These are phyloP conservation scores for Ustilago shanxiensis DNA, from an alignment of 1,284 basidiomycete species.

Conservation along the genomic window DNA sequence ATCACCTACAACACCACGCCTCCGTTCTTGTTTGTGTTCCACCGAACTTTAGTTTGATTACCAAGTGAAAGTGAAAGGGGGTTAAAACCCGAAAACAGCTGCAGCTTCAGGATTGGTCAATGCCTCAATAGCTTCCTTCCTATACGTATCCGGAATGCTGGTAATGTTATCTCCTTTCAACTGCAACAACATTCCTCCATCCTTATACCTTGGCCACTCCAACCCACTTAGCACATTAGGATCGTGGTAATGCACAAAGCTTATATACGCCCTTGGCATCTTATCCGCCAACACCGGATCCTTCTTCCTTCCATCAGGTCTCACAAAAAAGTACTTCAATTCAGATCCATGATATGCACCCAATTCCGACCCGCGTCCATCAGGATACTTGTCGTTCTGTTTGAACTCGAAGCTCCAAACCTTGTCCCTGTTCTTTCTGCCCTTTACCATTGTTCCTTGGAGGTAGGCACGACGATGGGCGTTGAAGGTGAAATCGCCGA, in stretches of 20 bases:
- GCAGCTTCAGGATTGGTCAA: slow-evolving; percentile 26
- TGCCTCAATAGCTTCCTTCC: slow-evolving; percentile 45
- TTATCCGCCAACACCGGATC: slow-evolving; percentile 27
- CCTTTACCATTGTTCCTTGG: neutral
- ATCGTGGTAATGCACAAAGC: slow-evolving; percentile 38
- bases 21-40: neutral
- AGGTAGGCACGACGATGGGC: slow-evolving; percentile 36
- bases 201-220: slow-evolving; percentile 31
- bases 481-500: slow-evolving; percentile 46
- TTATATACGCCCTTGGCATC: slow-evolving; percentile 38
- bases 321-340: slow-evolving; percentile 33
- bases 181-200: slow-evolving; percentile 29
- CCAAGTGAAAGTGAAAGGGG: neutral
- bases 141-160: slow-evolving; percentile 33
- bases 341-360: slow-evolving; percentile 37
- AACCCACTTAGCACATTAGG: slow-evolving; percentile 25
- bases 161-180: slow-evolving; percentile 44
- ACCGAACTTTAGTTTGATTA: neutral
- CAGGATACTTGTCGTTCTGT: slow-evolving; percentile 40
- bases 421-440: slow-evolving; percentile 26
- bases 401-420: slow-evolving; percentile 32
- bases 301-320: slow-evolving; percentile 27
- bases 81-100: slow-evolving; percentile 34
- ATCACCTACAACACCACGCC: neutral
- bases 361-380: slow-evolving; percentile 22